Evolutionary conservation across 2,329 filamentous ascomycete species (phyloP).

Genomic region (Alternaria consortialis): DNA sequence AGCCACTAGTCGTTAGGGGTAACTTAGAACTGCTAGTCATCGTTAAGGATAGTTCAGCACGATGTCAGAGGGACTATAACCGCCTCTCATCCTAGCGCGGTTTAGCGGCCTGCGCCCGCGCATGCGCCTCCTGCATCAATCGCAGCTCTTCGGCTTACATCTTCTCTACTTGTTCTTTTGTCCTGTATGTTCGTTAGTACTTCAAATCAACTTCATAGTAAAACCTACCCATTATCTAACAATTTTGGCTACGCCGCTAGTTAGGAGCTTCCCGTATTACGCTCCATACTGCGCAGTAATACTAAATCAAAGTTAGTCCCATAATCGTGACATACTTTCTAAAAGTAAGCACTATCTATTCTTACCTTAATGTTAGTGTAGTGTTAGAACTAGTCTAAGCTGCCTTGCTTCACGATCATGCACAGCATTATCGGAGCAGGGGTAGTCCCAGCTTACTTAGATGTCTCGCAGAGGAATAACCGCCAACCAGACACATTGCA

Average conservation of each 20-base stretch:
- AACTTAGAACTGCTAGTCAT: neutral
- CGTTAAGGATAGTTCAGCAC: conserved; percentile 1
- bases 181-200: conserved; percentile 2
- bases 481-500: too few relatives aligned
- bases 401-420: too few relatives aligned
- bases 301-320: neutral
- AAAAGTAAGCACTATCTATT: neutral
- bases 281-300: neutral
- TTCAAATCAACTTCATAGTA: neutral
- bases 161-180: neutral
- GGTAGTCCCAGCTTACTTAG: too few relatives aligned
- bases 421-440: too few relatives aligned
- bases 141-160: neutral
- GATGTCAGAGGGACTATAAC: conserved; percentile 3
- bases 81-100: neutral
- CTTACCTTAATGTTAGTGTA: neutral
- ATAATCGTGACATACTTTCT: neutral
- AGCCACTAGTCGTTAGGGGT: too few relatives aligned
- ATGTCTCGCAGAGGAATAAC: neutral
- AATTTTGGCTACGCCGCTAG: neutral
- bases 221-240: neutral
- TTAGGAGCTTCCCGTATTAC: conserved; percentile 2
- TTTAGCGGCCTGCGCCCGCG: neutral
- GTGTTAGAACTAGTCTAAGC: neutral
- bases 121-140: conserved; percentile 3